Evolutionary conservation across 208 protist genomes (phyloP).

Genomic region (Leishmania major): DNA sequence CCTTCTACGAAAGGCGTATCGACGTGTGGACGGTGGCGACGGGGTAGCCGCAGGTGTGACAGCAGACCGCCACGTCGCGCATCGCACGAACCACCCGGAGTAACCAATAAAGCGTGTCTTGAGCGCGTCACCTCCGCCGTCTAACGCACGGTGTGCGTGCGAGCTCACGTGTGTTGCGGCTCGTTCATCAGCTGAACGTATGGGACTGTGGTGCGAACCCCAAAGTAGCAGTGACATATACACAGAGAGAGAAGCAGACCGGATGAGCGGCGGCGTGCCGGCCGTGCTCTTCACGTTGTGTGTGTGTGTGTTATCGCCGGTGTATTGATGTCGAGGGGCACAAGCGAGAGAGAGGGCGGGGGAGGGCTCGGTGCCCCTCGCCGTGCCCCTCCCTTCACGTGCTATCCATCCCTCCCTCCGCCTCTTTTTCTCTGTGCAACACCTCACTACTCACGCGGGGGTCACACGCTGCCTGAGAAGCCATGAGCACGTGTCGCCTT

Average conservation of each 20-base stretch:
- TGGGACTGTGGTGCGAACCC: not conserved
- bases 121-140: not conserved
- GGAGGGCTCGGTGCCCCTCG: not conserved
- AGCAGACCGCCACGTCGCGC: not conserved
- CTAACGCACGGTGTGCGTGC: not conserved
- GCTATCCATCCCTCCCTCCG: not conserved
- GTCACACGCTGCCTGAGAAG: not conserved
- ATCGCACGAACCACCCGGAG: not conserved
- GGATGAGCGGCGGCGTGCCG: not conserved
- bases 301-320: not conserved
- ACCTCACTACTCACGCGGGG: not conserved
- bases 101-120: not conserved
- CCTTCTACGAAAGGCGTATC: constrained; percentile 82
- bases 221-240: no score
- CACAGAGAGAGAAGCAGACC: not conserved
- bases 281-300: not conserved
- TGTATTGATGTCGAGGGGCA: not conserved
- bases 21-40: constrained; percentile 53
- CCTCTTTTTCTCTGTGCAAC: not conserved
- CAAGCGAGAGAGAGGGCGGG: not conserved
- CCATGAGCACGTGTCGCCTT: not conserved
- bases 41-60: not conserved
- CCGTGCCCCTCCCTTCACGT: not conserved
- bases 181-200: not conserved
- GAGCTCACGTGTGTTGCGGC: not conserved